Evolutionary conservation across 2,329 filamentous ascomycete genomes (phyloP), one percentile per base, ranked within the genome.

Genomic region (Hymenoscyphus albidus): DNA sequence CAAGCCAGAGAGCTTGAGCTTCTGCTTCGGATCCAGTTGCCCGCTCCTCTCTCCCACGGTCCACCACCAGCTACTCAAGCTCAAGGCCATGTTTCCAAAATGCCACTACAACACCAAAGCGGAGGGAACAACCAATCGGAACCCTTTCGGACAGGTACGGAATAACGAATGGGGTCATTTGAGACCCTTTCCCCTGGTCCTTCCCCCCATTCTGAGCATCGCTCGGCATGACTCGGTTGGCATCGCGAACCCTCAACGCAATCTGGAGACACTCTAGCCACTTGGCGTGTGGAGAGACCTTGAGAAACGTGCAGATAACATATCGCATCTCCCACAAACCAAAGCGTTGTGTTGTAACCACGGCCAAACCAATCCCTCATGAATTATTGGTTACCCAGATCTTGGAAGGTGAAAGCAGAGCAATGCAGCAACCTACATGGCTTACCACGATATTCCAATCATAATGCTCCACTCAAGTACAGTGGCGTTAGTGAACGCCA

Each of bases 31-130:
- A 22, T 51, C 42, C 16, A 44, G 14, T 7, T 18, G 42, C 42
- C 42, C 42, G 18, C 7, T 18, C n/a, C 44, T n/a, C n/a, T 51
- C n/a, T 22, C 22, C 48, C 22, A 7, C 16, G 5, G 13, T 22
- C 40, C 16, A 42, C 40, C 16, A 42, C 14, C 14, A 2, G 42
- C n/a, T n/a, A 5, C 44, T 48, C 44, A 48, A 48, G 16, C 9
- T n/a, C 44, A 48, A 48, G 18, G n/a, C 16, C 44, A 48, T 48
- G 44, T 48, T 48, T 48, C 44, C 44, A 48, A 48, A 48, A 48
- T 22, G 44, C 44, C n/a, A n/a, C 44, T n/a, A 7, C 5, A 18
- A 48, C n/a, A 16, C n/a, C 44, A 48, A 48, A 48, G n/a, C 44
- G 44, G 44, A 18, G 44, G 44, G 10, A 51, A 51, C 2, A 51